These are phyloP conservation scores for Inga laurina DNA, from an alignment of 306 rosid genomes.

Conservation along the genomic window DNA sequence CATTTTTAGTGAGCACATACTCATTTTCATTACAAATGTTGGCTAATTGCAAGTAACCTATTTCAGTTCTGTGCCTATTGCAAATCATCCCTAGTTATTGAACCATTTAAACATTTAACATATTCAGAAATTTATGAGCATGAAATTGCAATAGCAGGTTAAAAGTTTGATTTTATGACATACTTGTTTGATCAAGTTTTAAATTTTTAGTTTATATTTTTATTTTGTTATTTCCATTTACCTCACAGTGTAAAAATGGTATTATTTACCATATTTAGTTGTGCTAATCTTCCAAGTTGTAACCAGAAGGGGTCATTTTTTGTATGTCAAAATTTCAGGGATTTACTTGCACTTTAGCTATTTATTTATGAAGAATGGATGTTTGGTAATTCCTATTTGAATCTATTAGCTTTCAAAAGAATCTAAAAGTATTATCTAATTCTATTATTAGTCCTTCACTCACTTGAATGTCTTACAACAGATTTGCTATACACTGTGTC, in stretches of 20 bases:
- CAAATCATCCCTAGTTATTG: neutral
- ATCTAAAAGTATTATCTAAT: neutral
- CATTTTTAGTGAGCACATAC: neutral
- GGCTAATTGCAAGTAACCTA: neutral
- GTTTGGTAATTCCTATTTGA: neutral
- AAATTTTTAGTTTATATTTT: neutral
- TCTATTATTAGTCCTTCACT: neutral
- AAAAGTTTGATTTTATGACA: neutral
- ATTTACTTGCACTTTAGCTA: neutral
- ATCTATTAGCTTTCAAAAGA: neutral
- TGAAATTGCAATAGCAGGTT: neutral
- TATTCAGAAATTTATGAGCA: neutral
- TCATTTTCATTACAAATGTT: neutral
- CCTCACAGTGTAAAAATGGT: neutral
- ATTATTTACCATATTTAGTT: neutral
- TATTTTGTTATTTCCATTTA: neutral
- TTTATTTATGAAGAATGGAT: neutral
- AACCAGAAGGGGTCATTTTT: neutral
- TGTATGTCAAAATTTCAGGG: neutral
- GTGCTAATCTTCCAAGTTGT: neutral
- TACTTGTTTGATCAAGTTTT: neutral
- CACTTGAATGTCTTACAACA: slow-evolving; percentile 33
- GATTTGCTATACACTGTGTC: slow-evolving; percentile 71
- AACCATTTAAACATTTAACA: neutral
- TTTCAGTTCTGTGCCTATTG: neutral